Base-by-base conservation (phyloP, 176 grass and related monocot species). In the Aegilops longissima region DNA sequence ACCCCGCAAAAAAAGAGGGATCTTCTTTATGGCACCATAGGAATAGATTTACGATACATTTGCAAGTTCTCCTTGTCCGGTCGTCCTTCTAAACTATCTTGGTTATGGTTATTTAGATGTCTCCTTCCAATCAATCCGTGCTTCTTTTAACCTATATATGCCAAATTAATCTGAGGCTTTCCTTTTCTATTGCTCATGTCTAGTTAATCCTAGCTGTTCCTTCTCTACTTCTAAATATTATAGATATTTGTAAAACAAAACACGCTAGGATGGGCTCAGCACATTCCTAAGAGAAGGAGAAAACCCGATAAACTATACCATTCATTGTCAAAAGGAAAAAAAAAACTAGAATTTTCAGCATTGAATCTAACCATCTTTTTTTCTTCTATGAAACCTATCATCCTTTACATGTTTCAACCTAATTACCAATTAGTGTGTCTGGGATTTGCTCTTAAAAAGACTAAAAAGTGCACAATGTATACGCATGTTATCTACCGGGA, bases 371-470 rank as follows among this genome's bases (percentile, higher is more conserved):
- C 5, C 58, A 79, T 61, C 34, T 49, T 14, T 38, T 25, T 79
- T 79, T 24, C 7, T 39, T 4, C 3, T 12, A 79, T 12, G 16
- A 64, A 64, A 42, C 39, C 18, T 67, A 83, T 34, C 27, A 77
- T 87, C 12, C 56, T 66, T 54, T 24, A 61, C 36, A 77, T 83
- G 17, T 76, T 82, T 16, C 49, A 61, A 13, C 47, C 7, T 4
- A 25, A 36, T 61, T 61, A 23, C 10, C 66, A 58, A 61, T 68
- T 44, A 77, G 77, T 24, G 56, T 75, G 54, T 34, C 44, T 69
- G 42, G 33, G 47, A 62, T 83, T 31, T 83, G 34, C 70, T 72
- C 49, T 70, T 77, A 33, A 42, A 83, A 45, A 65, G 76, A 88
- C 72, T 88, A 24, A 45, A 69, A 76, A 44, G 68, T 61, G 42